Conservation (phyloP, 202 grass and related monocot species). For the Panicum virgatum region DNA sequence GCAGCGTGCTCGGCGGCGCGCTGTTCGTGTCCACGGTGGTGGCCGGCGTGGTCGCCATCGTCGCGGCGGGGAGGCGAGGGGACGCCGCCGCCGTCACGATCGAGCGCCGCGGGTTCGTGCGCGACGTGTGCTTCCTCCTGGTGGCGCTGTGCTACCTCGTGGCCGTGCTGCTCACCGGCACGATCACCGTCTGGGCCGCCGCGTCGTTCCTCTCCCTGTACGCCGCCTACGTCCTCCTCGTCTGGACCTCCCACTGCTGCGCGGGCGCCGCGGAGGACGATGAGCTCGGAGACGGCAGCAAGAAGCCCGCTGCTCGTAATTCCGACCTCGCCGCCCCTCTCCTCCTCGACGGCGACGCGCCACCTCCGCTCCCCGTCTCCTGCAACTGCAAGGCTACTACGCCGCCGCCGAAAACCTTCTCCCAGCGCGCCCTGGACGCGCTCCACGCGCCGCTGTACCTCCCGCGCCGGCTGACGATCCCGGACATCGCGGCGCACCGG, state of each 20-base stretch:
- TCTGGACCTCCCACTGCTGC: constrained; percentile 54
- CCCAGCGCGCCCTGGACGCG: neutral
- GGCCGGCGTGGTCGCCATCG: constrained; percentile 53
- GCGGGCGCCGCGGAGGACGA: neutral
- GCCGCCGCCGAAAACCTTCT: neutral
- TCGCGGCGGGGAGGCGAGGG: neutral
- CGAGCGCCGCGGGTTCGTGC: constrained; percentile 56
- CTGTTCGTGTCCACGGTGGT: constrained; percentile 79
- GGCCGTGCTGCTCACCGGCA: constrained; percentile 45
- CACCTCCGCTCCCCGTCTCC: neutral
- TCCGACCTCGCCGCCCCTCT: constrained; percentile 35
- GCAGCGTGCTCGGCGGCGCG: constrained; percentile 68
- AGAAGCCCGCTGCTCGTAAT: neutral
- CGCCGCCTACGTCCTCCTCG: constrained; percentile 52
- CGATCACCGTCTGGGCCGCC: constrained; percentile 56
- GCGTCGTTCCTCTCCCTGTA: constrained; percentile 62
- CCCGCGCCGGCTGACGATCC: constrained; percentile 71
- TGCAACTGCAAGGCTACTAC: neutral
- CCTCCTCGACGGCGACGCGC: neutral
- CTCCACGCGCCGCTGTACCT: constrained; percentile 54
- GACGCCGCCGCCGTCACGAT: neutral
- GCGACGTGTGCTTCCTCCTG: constrained; percentile 68
- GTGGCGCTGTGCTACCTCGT: constrained; percentile 51
- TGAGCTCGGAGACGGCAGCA: neutral
- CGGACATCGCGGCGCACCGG: constrained; percentile 54